Conservation (phyloP, 176 grass and related monocot species). For the Hordeum marinum region DNA sequence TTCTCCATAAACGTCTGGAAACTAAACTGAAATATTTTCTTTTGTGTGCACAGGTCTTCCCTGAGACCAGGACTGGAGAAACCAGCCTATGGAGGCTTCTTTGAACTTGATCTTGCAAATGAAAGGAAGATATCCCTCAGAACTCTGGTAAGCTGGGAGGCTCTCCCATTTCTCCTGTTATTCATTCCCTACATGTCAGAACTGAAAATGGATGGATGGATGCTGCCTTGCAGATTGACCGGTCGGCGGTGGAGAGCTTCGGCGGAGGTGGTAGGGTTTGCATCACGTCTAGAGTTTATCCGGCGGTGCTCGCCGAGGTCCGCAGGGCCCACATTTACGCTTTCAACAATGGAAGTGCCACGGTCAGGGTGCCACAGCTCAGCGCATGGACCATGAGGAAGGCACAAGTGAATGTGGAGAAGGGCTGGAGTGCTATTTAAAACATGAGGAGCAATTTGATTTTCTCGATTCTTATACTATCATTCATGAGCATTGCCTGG, state of each 20-base stretch:
- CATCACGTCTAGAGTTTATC: conserved; percentile 71
- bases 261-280: conserved; percentile 12
- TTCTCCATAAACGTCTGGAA: not conserved
- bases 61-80: conserved; percentile 53
- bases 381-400: not conserved
- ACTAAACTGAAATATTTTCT: not conserved
- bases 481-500: conserved; percentile 5
- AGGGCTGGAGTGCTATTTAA: not conserved
- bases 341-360: conserved; percentile 53
- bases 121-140: conserved; percentile 58
- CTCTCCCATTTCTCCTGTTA: not conserved
- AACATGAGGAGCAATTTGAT: not conserved
- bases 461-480: not conserved
- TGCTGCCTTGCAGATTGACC: conserved; percentile 54
- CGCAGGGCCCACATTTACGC: conserved; percentile 38
- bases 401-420: not conserved
- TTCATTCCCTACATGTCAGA: not conserved
- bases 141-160: conserved; percentile 47
- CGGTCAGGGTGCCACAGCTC: not conserved
- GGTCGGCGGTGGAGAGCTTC: not conserved
- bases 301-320: not conserved
- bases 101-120: conserved; percentile 9
- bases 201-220: not conserved
- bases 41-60: conserved; percentile 45
- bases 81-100: conserved; percentile 68